Evolutionary conservation across 306 rosid species (phyloP), one percentile per base, ranked within the genome.

Genomic region (Prunus salicina): DNA sequence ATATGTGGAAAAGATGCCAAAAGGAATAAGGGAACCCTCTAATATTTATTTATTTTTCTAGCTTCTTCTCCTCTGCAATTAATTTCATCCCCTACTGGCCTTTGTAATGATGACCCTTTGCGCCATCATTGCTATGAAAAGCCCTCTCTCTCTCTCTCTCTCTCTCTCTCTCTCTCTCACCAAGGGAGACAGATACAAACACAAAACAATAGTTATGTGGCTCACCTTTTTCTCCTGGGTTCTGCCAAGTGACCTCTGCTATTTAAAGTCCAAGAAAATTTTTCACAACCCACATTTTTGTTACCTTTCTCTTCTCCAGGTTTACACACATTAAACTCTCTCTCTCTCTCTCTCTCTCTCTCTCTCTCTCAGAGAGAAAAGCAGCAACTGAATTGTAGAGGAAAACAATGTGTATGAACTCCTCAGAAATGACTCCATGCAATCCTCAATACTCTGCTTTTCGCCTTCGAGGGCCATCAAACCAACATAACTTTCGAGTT

Each of bases 91-190:
- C 67, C 76, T 79, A 57, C 92, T 83, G 84, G 83, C 94, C 84
- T 80, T 80, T 67, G 96, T 87, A 88, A 93, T 93, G 86, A 93
- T 87, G 86, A 89, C 76, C 70, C 82, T 86, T 82, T 76, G 60
- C 78, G 88, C 81, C 93, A 91, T 91, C 96, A 91, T 93, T 89
- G 69, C 93, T 19, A 81, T 56, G 68, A 78, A 85, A 91, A 86
- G 78, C 79, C 18, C 74, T 63, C 52, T 4, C 27, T 67, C 71
- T 49, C 14, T 69, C 69, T 58, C 70, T 4, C 27, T 67, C 71
- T 49, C 14, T 69, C 69, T 58, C 34, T 62, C 38, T 6, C 32
- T 69, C 69, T 53, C n/a, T 64, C 50, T 4, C 2, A 1, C 43
- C 43, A 6, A 38, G 8, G 43, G 9, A 7, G 43, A 49, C 68